A percentile compares a stretch with the other conserved stretches of the same genome.
phyloP scores from a whole-genome alignment of 352 stramenopile species.

The Blastocystis sp. region DNA sequence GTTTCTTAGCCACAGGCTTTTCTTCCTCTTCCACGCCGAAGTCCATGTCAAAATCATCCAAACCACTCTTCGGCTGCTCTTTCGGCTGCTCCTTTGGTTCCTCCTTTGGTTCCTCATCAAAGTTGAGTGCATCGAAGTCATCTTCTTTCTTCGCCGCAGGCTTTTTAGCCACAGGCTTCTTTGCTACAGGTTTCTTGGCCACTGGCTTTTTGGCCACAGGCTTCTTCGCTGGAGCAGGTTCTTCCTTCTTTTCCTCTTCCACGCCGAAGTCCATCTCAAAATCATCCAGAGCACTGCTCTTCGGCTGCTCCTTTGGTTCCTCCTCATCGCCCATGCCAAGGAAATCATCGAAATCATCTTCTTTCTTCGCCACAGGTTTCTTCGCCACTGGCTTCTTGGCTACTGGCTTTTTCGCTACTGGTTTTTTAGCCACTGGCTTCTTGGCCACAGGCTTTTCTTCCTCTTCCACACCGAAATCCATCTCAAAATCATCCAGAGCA shows the following conservation, averaged over 20 bases:
- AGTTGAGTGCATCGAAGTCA: neutral
- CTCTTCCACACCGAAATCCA: neutral
- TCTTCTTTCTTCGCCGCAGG: neutral
- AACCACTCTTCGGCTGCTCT: neutral
- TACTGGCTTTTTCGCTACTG: neutral
- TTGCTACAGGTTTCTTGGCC: neutral
- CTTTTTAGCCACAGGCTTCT: constrained; percentile 7
- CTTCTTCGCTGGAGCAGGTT: neutral
- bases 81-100: too few relatives aligned
- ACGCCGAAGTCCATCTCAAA: neutral
- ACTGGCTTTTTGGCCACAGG: neutral
- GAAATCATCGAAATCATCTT: neutral
- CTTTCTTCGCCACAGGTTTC: neutral
- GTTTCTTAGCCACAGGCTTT: neutral
- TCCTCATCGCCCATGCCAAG: neutral
- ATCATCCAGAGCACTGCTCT: neutral
- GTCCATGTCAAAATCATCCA: neutral
- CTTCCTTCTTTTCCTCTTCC: neutral
- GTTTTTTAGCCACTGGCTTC: neutral
- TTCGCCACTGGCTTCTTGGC: neutral
- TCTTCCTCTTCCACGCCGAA: neutral
- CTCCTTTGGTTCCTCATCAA: neutral
- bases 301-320: neutral
- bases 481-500: neutral
- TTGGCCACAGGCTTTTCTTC: neutral